phyloP scores from a whole-genome alignment of 495 filamentous ascomycete species.

The Aspergillus haitiensis region DNA sequence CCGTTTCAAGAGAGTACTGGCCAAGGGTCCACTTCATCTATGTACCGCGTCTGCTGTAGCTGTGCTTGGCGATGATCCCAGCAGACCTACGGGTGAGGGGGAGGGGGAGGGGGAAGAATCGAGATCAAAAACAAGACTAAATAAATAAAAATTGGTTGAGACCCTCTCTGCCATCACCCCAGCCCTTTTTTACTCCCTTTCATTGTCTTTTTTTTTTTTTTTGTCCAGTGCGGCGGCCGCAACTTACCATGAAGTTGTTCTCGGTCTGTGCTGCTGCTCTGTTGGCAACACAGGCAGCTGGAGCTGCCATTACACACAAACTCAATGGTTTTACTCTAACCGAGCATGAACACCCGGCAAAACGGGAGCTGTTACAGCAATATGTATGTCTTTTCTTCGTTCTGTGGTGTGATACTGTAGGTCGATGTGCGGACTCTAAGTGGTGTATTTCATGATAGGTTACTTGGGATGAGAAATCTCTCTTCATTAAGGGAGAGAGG shows the following conservation, averaged over 20 bases:
- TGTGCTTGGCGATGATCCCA: too few species aligned
- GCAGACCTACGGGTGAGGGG: too few species aligned
- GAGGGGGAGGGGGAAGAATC: too few species aligned
- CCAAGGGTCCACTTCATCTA: too few species aligned
- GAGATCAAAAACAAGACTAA: too few species aligned
- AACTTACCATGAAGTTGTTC: slow-evolving; percentile 35
- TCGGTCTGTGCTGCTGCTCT: slow-evolving; percentile 33
- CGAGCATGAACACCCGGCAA: slow-evolving; percentile 39
- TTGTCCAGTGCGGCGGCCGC: background rate
- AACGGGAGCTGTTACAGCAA: slow-evolving; percentile 41
- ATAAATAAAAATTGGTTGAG: too few species aligned
- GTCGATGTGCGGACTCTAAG: background rate
- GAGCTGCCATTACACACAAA: slow-evolving; percentile 38
- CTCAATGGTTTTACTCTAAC: slow-evolving; percentile 39
- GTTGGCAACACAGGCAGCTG: slow-evolving; percentile 40
- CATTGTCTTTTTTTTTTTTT: background rate
- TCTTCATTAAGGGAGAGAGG: slow-evolving; percentile 70
- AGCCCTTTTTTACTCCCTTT: background rate
- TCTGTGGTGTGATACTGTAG: background rate
- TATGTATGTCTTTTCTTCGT: slow-evolving; percentile 29
- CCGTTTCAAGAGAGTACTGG: too few species aligned
- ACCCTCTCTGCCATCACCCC: background rate
- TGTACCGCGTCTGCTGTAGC: too few species aligned
- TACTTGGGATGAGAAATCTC: slow-evolving; percentile 74
- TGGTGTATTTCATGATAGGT: slow-evolving; percentile 40